Evolutionary conservation across 116 monocot genomes (phyloP), one percentile per base, ranked within the genome.

Genomic region (Cymodocea nodosa): DNA sequence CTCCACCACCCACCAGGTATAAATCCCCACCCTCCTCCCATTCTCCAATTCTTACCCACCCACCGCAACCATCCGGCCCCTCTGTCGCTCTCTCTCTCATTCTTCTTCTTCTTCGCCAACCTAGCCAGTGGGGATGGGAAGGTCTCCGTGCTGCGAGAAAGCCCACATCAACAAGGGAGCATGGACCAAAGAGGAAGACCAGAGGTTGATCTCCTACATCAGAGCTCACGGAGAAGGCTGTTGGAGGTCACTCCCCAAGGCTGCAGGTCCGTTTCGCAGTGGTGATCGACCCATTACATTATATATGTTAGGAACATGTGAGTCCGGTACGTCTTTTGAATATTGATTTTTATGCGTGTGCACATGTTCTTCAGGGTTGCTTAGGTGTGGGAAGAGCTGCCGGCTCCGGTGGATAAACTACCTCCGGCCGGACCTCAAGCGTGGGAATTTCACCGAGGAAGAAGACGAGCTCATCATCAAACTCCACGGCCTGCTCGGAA

Each of bases 181-280:
- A 0, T 95, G 97, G 97, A 97, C 91, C 11, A 87, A 87, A 65
- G 97, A 97, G 57, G 97, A 97, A 36, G 97, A 97, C 74, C 85
- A 90, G 53, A 57, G 85, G 4, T 75, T 97, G 51, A 83, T 84
- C 53, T 59, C 90, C 50, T 85, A 97, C 80, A 97, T 90, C 83
- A 74, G 79, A 39, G 83, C 80, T n/a, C 85, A 90, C 40, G 97
- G 97, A 8, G 90, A 97, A 62, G 97, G 97, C 1, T 85, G 97
- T 64, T 97, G 97, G 97, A 75, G 97, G 50, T 83, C 97, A n/a
- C 91, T 97, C 35, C 91, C 97, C 34, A 90, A 83, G 53, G 83
- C 87, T 50, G 90, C 90, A 61, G 94, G 93, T 88, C 18, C 61
- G 61, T n/a, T n/a, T n/a, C n/a, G n/a, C n/a, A n/a, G n/a, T n/a